These are phyloP conservation scores for Lachancea nothofagi DNA, from an alignment of 805 yeast species.

Conservation along the genomic window DNA sequence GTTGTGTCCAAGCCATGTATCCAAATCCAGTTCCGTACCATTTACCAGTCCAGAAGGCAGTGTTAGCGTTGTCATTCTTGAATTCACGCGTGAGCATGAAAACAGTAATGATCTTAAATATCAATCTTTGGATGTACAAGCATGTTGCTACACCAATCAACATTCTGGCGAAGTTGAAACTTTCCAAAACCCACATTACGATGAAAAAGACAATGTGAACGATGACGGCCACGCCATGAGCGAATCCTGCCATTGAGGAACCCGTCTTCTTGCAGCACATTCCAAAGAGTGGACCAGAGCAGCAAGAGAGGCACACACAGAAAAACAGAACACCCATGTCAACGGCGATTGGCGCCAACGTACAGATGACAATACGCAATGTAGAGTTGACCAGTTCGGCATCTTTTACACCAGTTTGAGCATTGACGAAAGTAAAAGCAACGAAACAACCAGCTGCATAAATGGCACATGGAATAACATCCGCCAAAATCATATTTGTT, in stretches of 20 bases:
- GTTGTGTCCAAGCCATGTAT: conserved; percentile 91
- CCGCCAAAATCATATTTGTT: conserved; percentile 64
- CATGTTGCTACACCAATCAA: conserved; percentile 79
- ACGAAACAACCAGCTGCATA: conserved; percentile 76
- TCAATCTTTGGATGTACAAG: conserved; percentile 79
- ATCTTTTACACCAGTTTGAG: conserved; percentile 72
- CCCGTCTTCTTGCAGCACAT: conserved; percentile 96
- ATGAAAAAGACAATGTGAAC: conserved; percentile 83
- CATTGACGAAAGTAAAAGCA: conserved; percentile 76
- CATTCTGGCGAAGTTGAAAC: conserved; percentile 83
- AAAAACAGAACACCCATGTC: conserved; percentile 79
- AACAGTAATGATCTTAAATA: conserved; percentile 79
- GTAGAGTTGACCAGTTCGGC: conserved; percentile 58
- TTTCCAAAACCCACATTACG: conserved; percentile 95
- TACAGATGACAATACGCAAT: conserved; percentile 68
- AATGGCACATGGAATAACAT: conserved; percentile 61
- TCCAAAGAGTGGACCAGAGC: conserved; percentile 94
- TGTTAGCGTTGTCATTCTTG: conserved; percentile 89
- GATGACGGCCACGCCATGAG: conserved; percentile 91
- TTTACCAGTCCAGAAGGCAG: conserved; percentile 99
- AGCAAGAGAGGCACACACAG: conserved; percentile 82
- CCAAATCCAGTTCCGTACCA: conserved; percentile 97
- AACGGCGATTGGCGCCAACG: conserved; percentile 86
- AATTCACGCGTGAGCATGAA: conserved; percentile 86
- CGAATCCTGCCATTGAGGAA: conserved; percentile 88